These are phyloP conservation scores for Suillus bovinus DNA, from an alignment of 768 basidiomycete genomes.

Conservation along the genomic window DNA sequence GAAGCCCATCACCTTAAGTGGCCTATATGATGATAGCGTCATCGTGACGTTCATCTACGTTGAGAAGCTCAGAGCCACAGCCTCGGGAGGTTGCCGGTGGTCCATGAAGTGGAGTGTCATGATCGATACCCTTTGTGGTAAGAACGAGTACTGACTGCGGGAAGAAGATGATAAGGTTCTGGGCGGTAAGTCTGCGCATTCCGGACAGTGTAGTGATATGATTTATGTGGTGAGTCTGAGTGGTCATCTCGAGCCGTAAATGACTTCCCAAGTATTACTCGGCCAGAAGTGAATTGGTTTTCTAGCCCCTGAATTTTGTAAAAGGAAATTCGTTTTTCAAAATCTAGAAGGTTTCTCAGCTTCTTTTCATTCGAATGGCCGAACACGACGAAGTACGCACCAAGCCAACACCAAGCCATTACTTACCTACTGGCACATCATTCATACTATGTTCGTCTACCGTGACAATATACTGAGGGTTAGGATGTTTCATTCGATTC, in stretches of 20 bases:
- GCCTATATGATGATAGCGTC: conserved; percentile 14
- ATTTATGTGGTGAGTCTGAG: neutral
- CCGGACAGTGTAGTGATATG: neutral
- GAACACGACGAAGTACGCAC: neutral
- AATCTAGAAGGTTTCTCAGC: neutral
- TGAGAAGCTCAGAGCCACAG: conserved; percentile 7
- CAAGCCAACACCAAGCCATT: neutral
- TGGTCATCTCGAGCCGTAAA: neutral
- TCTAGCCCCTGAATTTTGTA: neutral
- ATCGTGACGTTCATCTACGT: conserved; percentile 19
- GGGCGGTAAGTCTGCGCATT: neutral
- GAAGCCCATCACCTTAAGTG: conserved; percentile 10
- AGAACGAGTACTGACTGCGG: neutral
- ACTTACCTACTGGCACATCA: neutral
- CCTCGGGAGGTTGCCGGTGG: neutral
- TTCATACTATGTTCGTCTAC: too few species aligned
- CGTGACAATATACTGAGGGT: too few species aligned
- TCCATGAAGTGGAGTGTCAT: neutral
- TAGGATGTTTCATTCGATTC: too few species aligned
- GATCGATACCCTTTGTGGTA: neutral
- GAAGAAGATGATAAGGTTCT: neutral
- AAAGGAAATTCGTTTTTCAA: neutral
- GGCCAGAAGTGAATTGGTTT: neutral
- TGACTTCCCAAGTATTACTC: neutral
- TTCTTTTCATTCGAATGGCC: neutral